Conservation (phyloP, 495 filamentous ascomycete species). For the Penicillium soppii region DNA sequence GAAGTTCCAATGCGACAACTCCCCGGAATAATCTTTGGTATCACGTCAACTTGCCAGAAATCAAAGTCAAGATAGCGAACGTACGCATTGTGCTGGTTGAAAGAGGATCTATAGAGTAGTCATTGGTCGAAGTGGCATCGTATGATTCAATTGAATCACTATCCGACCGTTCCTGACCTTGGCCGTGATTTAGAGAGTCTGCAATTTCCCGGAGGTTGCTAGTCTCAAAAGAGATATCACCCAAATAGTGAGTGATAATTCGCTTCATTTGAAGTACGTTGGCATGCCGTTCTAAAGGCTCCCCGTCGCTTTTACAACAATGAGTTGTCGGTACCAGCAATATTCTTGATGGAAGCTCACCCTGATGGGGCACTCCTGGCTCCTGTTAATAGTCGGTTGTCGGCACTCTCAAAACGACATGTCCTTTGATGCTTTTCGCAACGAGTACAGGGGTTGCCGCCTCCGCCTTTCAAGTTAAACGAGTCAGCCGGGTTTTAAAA, state of each 20-base stretch:
- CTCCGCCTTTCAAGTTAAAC: constrained; percentile 7
- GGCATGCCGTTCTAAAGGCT: not conserved
- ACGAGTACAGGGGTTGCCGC: constrained; percentile 15
- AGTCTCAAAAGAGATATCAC: constrained; percentile 14
- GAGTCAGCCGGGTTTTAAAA: not conserved
- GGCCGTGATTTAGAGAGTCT: not conserved
- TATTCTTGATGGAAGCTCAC: not conserved
- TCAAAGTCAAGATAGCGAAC: not conserved
- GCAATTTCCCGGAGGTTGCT: constrained; percentile 4
- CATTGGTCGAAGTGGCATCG: not conserved
- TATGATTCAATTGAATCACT: not conserved
- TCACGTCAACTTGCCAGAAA: not conserved
- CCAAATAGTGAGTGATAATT: constrained; percentile 17
- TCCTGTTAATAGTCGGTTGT: not conserved
- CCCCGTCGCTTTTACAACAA: not conserved
- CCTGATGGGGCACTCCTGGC: not conserved
- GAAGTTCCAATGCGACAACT: constrained; percentile 18
- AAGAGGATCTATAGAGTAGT: constrained; percentile 18
- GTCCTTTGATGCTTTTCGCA: constrained; percentile 14
- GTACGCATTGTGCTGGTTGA: constrained; percentile 20
- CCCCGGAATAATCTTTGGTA: constrained; percentile 13
- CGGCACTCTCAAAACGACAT: constrained; percentile 9
- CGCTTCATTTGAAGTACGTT: constrained; percentile 9
- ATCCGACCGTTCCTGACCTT: not conserved
- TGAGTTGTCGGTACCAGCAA: not conserved